phyloP scores from a whole-genome alignment of 2,329 filamentous ascomycete genomes.

The Phialophora verrucosa region DNA sequence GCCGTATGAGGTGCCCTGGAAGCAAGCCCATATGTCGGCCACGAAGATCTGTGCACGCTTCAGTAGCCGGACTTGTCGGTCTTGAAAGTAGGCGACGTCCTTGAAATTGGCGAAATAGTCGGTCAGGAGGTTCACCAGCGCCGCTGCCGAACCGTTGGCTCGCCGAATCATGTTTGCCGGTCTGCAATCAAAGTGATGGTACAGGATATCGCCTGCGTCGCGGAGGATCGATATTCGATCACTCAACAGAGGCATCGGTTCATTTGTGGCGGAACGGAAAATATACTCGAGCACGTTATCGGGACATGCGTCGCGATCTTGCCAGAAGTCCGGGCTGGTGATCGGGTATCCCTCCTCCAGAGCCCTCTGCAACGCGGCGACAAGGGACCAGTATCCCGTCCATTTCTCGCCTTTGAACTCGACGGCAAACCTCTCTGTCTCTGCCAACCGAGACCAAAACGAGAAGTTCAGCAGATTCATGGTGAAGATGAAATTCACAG shows the following conservation, averaged over 20 bases:
- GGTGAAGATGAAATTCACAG: slow-evolving; percentile 91
- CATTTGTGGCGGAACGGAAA: slow-evolving; percentile 84
- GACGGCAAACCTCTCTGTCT: slow-evolving; percentile 78
- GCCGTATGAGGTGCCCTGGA: slow-evolving; percentile 79
- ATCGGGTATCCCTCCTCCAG: slow-evolving; percentile 90
- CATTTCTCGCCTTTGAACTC: slow-evolving; percentile 80
- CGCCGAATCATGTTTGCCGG: slow-evolving; percentile 74
- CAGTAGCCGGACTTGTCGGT: slow-evolving; percentile 77
- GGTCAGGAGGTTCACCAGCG: slow-evolving; percentile 83
- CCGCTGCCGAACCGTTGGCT: slow-evolving; percentile 79
- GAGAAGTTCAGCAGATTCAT: slow-evolving; percentile 98
- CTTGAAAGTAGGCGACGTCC: slow-evolving; percentile 78
- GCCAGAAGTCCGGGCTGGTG: slow-evolving; percentile 86
- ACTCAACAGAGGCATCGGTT: slow-evolving; percentile 82
- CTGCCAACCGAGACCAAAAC: slow-evolving; percentile 81
- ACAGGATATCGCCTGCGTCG: slow-evolving; percentile 80
- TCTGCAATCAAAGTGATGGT: slow-evolving; percentile 77
- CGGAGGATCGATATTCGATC: slow-evolving; percentile 79
- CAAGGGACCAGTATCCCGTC: slow-evolving; percentile 95
- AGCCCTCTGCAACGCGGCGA: slow-evolving; percentile 83
- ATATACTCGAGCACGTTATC: slow-evolving; percentile 75
- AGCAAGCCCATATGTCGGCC: slow-evolving; percentile 95
- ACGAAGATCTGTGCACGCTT: slow-evolving; percentile 97
- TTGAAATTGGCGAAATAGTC: slow-evolving; percentile 77
- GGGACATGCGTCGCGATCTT: slow-evolving; percentile 74